Evolutionary conservation across 1,139 yeast genomes (phyloP).

Genomic region (Williopsis jadinii): DNA sequence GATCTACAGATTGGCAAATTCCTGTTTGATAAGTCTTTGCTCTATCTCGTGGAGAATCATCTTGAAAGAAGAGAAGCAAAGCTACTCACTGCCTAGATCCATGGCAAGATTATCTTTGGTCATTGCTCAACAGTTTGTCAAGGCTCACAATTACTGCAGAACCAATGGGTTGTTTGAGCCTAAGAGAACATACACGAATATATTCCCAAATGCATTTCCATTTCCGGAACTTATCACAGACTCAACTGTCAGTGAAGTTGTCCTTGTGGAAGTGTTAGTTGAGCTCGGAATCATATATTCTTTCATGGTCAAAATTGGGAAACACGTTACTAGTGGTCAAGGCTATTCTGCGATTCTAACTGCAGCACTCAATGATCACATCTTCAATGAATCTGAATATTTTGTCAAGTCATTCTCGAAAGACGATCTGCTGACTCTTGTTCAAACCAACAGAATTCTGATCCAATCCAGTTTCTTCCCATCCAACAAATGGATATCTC

Average conservation of each 20-base stretch:
- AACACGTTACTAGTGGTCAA: slow-evolving; percentile 42
- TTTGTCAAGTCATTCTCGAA: slow-evolving; percentile 25
- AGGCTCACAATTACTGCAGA: slow-evolving; percentile 47
- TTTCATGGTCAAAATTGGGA: slow-evolving; percentile 48
- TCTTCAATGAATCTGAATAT: slow-evolving; percentile 31
- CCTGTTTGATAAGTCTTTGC: slow-evolving; percentile 47
- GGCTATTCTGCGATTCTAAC: slow-evolving; percentile 33
- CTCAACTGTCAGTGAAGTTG: slow-evolving; percentile 65
- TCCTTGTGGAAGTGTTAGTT: slow-evolving; percentile 63
- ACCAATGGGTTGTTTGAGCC: slow-evolving; percentile 46
- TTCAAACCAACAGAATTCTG: slow-evolving; percentile 52
- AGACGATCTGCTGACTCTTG: slow-evolving; percentile 27
- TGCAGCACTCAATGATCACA: slow-evolving; percentile 28
- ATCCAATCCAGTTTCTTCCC: slow-evolving; percentile 59
- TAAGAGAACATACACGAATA: slow-evolving; percentile 54
- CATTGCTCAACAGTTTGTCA: slow-evolving; percentile 43
- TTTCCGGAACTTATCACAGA: slow-evolving; percentile 63
- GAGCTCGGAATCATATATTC: slow-evolving; percentile 61
- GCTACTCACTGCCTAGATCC: slow-evolving; percentile 36
- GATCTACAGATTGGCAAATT: slow-evolving; percentile 56
- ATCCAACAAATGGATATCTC: slow-evolving; percentile 60
- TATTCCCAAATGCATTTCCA: slow-evolving; percentile 68
- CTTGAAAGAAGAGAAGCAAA: slow-evolving; percentile 23
- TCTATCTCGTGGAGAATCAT: slow-evolving; percentile 33
- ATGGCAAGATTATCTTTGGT: slow-evolving; percentile 46